Conservation (phyloP, 306 rosid species). For the Cucurbita ficifolia region DNA sequence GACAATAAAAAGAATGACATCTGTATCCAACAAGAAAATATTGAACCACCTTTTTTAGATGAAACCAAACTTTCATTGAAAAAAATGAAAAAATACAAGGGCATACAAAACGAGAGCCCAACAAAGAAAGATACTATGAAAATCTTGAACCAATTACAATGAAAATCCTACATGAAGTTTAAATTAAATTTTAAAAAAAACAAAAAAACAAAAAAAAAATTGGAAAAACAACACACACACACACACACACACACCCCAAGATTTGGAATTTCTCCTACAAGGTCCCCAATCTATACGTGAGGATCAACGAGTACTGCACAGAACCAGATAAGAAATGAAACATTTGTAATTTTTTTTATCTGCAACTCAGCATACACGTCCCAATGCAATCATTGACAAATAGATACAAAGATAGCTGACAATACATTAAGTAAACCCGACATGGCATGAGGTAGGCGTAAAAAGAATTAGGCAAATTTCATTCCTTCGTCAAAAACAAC, state of each 20-base stretch:
- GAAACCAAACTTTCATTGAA: no score
- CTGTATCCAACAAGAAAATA: neutral
- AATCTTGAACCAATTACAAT: neutral
- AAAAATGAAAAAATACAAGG: no score
- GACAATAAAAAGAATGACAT: neutral
- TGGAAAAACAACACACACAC: no score
- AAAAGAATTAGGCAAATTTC: conserved; percentile 20
- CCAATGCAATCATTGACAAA: neutral
- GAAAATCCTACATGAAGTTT: neutral
- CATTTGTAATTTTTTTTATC: no score
- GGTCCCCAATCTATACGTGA: neutral
- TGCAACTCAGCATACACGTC: neutral
- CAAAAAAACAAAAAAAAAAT: no score
- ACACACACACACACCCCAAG: neutral
- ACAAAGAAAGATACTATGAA: neutral
- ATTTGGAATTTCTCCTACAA: neutral
- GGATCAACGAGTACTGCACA: neutral
- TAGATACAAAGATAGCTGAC: neutral
- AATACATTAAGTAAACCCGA: conserved; percentile 40
- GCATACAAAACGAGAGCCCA: neutral
- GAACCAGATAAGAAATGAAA: neutral
- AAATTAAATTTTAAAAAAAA: neutral
- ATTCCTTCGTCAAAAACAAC: conserved; percentile 10
- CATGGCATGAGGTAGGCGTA: conserved; percentile 27
- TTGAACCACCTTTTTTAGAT: no score